Evolutionary conservation across 2,329 filamentous ascomycete genomes (phyloP), one percentile per base, ranked within the genome.

Genomic region (Cercospora citrullina): DNA sequence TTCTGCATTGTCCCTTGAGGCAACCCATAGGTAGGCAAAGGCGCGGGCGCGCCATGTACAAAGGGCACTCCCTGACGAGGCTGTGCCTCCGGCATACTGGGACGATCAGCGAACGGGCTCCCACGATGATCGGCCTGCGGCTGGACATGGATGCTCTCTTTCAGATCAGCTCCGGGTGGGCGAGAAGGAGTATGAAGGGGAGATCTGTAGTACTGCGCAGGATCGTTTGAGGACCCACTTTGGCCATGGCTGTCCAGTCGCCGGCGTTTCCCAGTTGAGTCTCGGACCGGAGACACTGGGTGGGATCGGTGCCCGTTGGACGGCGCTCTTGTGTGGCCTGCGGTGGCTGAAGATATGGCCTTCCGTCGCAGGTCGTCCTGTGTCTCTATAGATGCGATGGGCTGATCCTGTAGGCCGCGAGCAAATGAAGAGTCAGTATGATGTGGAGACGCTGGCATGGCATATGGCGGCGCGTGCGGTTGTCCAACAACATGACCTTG

Each of bases 351-450:
- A 14, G 67, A 63, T 36, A 68, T 65, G 21, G 66, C 70, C 33
- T 62, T 66, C 58, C 70, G 61, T 51, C 70, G 64, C 3, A 68
- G 45, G 23, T 70, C 58, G 30, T 73, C 72, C 16, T 69, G 69
- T 21, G 69, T 66, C 36, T 74, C 73, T 45, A 74, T 74, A 2
- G 73, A 74, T 26, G 69, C 69, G 18, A 74, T 59, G 16, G 72
- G 71, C 16, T 71, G 65, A 39, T 74, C 72, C 16, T 71, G 66
- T 10, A 57, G 58, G 18, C 63, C 39, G 45, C 63, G 53, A 33
- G 18, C 48, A 48, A 53, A 57, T 61, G 66, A 61, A 7, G 39
- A 14, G 10, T 66, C 39, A 31, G 64, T 30, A 42, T 61, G 62
- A 18, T 45, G 62, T n/a, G 59, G 62, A 6, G 55, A 55, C 33